Evolutionary conservation across 2,329 filamentous ascomycete species (phyloP).

Genomic region (Leptoxyphium fumago): DNA sequence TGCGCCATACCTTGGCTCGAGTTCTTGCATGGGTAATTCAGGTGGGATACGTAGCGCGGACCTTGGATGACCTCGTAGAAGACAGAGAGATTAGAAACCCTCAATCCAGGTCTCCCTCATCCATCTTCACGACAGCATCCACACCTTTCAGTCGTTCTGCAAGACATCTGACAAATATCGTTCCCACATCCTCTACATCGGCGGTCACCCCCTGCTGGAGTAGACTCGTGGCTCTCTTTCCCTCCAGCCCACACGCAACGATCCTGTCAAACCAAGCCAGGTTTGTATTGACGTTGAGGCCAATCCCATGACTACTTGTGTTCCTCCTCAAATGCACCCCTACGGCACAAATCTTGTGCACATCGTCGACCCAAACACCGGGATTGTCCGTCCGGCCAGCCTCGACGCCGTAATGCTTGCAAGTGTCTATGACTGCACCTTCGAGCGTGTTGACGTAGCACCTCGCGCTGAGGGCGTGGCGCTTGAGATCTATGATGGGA

Average conservation of each 20-base stretch:
- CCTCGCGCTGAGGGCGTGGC: constrained; percentile 52
- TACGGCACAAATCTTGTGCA: constrained; percentile 72
- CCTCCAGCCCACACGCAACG: constrained; percentile 76
- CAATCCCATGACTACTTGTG: constrained; percentile 72
- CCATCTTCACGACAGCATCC: constrained; percentile 9
- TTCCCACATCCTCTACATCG: constrained; percentile 23
- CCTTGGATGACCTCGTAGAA: too few species aligned
- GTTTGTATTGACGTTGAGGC: constrained; percentile 59
- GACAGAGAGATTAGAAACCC: too few species aligned
- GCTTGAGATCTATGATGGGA: constrained; percentile 69
- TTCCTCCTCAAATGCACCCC: constrained; percentile 83
- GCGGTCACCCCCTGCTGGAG: constrained; percentile 34
- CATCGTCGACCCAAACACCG: constrained; percentile 54
- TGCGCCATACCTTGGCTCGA: too few species aligned
- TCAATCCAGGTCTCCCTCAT: constrained; percentile 7
- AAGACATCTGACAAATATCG: constrained; percentile 27
- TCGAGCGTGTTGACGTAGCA: constrained; percentile 71
- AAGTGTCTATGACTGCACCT: constrained; percentile 51
- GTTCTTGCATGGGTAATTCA: too few species aligned
- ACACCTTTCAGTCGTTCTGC: constrained; percentile 15
- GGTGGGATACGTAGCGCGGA: too few species aligned
- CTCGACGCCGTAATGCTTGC: constrained; percentile 40
- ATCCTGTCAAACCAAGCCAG: constrained; percentile 55
- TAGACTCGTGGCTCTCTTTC: constrained; percentile 65
- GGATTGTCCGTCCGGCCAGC: constrained; percentile 58